A percentile compares a stretch with the other conserved stretches of the same genome.
These are phyloP conservation scores for Mycena rebaudengoi DNA, from an alignment of 768 basidiomycete species.

Conservation along the genomic window DNA sequence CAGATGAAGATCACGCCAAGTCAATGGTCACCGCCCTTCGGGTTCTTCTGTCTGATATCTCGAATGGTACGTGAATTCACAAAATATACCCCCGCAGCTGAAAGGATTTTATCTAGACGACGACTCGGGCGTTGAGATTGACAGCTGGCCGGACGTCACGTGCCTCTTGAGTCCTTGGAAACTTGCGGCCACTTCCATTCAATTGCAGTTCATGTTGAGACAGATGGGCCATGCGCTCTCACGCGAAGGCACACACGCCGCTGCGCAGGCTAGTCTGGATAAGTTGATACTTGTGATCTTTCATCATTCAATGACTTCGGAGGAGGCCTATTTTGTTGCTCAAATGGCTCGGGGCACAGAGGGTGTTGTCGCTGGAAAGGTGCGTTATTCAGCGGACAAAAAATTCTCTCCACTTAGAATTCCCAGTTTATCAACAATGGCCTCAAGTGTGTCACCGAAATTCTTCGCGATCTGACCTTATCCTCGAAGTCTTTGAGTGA, in stretches of 20 bases:
- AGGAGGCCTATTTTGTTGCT: conserved; percentile 86
- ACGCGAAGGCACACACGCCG: conserved; percentile 61
- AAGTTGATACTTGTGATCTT: conserved; percentile 74
- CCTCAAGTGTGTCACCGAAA: conserved; percentile 67
- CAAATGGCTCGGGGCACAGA: conserved; percentile 81
- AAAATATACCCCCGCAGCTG: background rate
- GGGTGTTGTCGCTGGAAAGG: conserved; percentile 72
- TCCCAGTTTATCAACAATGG: conserved; percentile 80
- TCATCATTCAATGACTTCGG: conserved; percentile 75
- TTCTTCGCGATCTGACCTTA: conserved; percentile 50
- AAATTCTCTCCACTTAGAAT: background rate
- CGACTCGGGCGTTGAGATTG: conserved; percentile 61
- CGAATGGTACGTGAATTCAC: conserved; percentile 55
- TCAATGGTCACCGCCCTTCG: conserved; percentile 73
- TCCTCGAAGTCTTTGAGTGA: conserved; percentile 40
- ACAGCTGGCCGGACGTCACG: conserved; percentile 68
- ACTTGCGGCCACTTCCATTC: conserved; percentile 81
- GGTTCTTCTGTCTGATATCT: conserved; percentile 72
- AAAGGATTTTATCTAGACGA: background rate
- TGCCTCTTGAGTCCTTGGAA: conserved; percentile 85
- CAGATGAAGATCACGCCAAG: conserved; percentile 62
- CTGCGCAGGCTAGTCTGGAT: conserved; percentile 70
- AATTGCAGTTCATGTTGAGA: conserved; percentile 78
- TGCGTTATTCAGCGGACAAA: conserved; percentile 34
- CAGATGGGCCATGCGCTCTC: conserved; percentile 75